Evolutionary conservation across 257 asterid species (phyloP), one percentile per base, ranked within the genome.

Genomic region (Cynanchum wilfordii): DNA sequence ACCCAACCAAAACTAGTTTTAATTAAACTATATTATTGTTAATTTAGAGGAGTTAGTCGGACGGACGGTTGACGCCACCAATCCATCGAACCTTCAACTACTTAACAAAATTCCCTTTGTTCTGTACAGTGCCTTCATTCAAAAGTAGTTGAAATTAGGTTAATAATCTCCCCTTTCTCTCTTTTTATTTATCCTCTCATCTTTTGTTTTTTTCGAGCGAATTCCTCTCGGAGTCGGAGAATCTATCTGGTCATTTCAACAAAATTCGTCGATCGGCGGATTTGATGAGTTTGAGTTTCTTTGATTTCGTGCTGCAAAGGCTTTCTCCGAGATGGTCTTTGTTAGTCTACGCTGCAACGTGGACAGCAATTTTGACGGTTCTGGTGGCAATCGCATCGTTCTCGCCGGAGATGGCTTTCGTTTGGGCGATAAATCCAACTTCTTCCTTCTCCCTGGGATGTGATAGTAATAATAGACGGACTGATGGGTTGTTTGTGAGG

Each of bases 401-500:
- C 69, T 72, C 89, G 0, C 96, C 98, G 11, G 98, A 92, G 79
- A 19, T 90, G 47, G 97, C 97, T 16, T 92, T 92, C n/a, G 89
- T 93, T n/a, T 87, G 87, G 1, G 89, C 89, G 29, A 80, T 86
- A 25, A 75, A 73, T 24, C 92, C 93, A 0, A 3, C 79, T 17
- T 87, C 96, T 42, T 54, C 85, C 13, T 73, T 79, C 69, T 83
- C 96, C 17, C 57, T 49, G 75, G 80, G 82, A 50, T 90, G 97
- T 77, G 62, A 71, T 1, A 25, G 52, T 42, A 42, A 42, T 42
- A 42, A 42, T 7, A 7, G 10, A 8, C 47, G 11, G 38, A 3
- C 38, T 0, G 38, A 33, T 42, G 47, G 47, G 11, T 10, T 42
- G 70, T 73, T 77, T 55, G 76, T 88, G 56, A 80, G 95, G 77